Evolutionary conservation across 495 filamentous ascomycete genomes (phyloP).

Genomic region (Aspergillus affinis): DNA sequence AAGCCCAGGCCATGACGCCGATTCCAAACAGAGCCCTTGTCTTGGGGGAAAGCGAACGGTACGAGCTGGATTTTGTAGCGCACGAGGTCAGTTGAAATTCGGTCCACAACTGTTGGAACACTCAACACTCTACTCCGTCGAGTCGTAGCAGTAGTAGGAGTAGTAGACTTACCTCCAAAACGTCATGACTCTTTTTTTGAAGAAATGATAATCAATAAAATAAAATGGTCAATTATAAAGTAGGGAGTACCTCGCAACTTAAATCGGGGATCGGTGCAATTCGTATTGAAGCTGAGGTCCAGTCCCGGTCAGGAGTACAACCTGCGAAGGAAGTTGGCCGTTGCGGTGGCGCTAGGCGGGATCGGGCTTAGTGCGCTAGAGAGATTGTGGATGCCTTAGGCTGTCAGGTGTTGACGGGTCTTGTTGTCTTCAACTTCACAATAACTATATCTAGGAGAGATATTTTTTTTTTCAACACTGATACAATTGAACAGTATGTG

Average conservation of each 20-base stretch:
- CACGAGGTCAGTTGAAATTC: constrained; percentile 12
- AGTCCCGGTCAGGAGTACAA: too few species aligned
- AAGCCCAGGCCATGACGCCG: constrained; percentile 64
- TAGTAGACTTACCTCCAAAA: constrained; percentile 42
- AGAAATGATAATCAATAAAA: neutral
- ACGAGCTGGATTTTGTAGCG: constrained; percentile 46
- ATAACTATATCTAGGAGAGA: too few species aligned
- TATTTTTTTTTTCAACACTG: too few species aligned
- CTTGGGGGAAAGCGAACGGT: constrained; percentile 57
- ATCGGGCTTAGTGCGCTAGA: neutral
- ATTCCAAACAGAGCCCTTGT: constrained; percentile 64
- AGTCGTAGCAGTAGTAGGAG: too few species aligned
- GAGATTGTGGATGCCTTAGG: neutral
- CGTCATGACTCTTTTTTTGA: constrained; percentile 26
- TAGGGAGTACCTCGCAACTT: neutral
- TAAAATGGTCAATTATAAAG: neutral
- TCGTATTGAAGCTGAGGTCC: neutral
- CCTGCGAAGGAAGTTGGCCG: neutral
- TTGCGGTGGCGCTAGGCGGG: neutral
- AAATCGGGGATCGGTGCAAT: neutral
- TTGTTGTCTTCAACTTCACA: too few species aligned
- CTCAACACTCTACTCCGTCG: too few species aligned
- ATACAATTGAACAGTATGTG: too few species aligned
- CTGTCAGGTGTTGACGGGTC: too few species aligned
- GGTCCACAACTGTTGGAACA: neutral